Conservation (phyloP, 1,139 yeast genomes). For the Suhomyces atakaporum region DNA sequence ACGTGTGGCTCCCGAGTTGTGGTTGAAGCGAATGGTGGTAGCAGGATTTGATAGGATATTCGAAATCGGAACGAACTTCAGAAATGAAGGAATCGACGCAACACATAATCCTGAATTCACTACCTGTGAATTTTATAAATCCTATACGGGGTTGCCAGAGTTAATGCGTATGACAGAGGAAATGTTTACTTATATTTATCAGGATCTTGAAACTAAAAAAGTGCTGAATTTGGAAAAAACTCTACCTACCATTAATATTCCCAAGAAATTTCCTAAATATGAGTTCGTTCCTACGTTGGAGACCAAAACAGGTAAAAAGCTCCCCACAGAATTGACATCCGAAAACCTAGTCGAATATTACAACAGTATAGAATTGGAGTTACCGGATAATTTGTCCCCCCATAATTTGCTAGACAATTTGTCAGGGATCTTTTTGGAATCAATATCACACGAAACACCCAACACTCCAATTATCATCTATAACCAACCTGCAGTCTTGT, state of each 20-base stretch:
- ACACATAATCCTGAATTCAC: conserved; percentile 97
- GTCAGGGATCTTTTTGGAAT: conserved; percentile 65
- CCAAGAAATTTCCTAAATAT: conserved; percentile 33
- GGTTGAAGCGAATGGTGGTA: conserved; percentile 81
- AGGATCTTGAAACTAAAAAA: conserved; percentile 17
- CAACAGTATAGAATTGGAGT: conserved; percentile 23
- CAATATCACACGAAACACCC: conserved; percentile 41
- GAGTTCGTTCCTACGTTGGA: conserved; percentile 67
- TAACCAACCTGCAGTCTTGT: conserved; percentile 82
- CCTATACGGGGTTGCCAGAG: conserved; percentile 70
- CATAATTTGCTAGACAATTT: conserved; percentile 65
- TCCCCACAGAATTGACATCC: conserved; percentile 44
- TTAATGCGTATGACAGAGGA: conserved; percentile 66
- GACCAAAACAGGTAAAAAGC: conserved; percentile 37
- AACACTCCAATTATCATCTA: conserved; percentile 68
- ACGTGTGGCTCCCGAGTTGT: conserved; percentile 91
- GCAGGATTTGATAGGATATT: conserved; percentile 84
- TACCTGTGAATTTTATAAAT: conserved; percentile 88
- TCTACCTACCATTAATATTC: conserved; percentile 21
- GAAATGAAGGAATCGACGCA: conserved; percentile 91
- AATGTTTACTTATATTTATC: conserved; percentile 45
- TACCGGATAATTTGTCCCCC: conserved; percentile 53
- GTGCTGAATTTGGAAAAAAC: conserved; percentile 10
- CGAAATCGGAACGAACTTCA: conserved; percentile 81
- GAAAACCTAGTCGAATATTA: conserved; percentile 43